A percentile compares a stretch with the other conserved stretches of the same genome.
These are phyloP conservation scores for Alternaria angustiovoidea DNA, from an alignment of 2,329 filamentous ascomycete genomes.

Conservation along the genomic window DNA sequence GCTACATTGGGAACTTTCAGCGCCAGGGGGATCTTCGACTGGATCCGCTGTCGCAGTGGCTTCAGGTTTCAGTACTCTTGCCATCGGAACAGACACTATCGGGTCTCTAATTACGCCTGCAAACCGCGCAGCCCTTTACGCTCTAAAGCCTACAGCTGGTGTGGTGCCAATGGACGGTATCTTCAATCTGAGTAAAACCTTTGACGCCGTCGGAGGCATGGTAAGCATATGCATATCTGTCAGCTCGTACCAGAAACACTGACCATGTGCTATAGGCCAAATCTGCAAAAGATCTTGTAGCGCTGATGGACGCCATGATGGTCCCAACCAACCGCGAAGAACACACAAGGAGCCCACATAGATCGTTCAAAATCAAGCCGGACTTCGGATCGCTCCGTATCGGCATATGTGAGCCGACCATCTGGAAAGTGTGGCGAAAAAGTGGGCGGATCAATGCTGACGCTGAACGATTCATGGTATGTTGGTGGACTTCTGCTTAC, in stretches of 20 bases:
- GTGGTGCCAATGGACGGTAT: constrained; percentile 49
- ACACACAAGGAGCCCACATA: constrained; percentile 27
- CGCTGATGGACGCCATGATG: constrained; percentile 43
- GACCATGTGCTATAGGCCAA: constrained; percentile 33
- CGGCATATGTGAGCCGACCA: constrained; percentile 47
- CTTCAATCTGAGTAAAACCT: constrained; percentile 45
- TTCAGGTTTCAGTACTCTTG: constrained; percentile 52
- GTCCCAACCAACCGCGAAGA: constrained; percentile 41
- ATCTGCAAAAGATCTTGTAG: constrained; percentile 48
- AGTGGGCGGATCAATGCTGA: constrained; percentile 46
- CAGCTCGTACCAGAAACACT: neutral
- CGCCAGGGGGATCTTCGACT: constrained; percentile 47
- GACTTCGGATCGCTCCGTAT: constrained; percentile 44
- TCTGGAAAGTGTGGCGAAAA: constrained; percentile 48
- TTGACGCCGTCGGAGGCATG: constrained; percentile 47
- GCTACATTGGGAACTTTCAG: constrained; percentile 49
- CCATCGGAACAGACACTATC: constrained; percentile 52
- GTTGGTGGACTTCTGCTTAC: constrained; percentile 16
- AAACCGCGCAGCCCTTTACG: constrained; percentile 51
- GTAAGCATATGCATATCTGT: constrained; percentile 18
- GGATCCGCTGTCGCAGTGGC: constrained; percentile 52
- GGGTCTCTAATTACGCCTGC: constrained; percentile 53
- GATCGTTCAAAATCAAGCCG: constrained; percentile 43
- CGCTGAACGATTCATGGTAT: constrained; percentile 50
- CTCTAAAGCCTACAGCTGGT: constrained; percentile 50